A percentile compares a stretch with the other conserved stretches of the same genome.
phyloP scores from a whole-genome alignment of 345 rosid species.

The Psidium guajava region DNA sequence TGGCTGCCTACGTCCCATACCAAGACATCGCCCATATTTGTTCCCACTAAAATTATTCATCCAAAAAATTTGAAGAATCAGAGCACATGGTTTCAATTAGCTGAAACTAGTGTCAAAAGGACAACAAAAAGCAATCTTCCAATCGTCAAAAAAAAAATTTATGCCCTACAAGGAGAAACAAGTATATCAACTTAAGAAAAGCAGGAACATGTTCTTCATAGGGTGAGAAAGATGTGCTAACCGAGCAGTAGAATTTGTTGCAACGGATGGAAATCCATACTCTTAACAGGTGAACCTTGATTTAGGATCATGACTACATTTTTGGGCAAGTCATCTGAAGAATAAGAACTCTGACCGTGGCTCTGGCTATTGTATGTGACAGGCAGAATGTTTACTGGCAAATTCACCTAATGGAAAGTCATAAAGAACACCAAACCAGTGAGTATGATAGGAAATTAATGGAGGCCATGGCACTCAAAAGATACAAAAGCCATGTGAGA shows the following conservation, averaged over 20 bases:
- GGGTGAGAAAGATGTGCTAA: conserved; percentile 9
- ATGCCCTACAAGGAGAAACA: background rate
- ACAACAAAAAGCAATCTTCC: background rate
- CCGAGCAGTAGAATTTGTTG: conserved; percentile 78
- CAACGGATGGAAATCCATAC: conserved; percentile 87
- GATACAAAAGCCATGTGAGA: background rate
- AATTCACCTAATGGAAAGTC: conserved; percentile 39
- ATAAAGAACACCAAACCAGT: background rate
- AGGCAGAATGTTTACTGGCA: conserved; percentile 61
- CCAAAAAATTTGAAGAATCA: background rate
- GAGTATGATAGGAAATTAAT: background rate
- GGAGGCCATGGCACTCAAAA: background rate
- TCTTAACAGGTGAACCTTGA: conserved; percentile 68
- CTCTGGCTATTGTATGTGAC: conserved; percentile 49
- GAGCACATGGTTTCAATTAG: background rate
- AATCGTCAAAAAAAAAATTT: background rate
- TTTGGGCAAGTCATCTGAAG: conserved; percentile 80
- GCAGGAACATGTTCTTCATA: background rate
- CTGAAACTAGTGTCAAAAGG: background rate
- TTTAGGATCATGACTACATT: conserved; percentile 38
- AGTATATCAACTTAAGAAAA: background rate
- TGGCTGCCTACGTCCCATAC: conserved; percentile 72
- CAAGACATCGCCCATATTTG: conserved; percentile 57
- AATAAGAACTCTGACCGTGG: conserved; percentile 62
- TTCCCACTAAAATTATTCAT: conserved; percentile 51